These are phyloP conservation scores for Osmanthus fragrans DNA, from an alignment of 257 asterid genomes.

Conservation along the genomic window DNA sequence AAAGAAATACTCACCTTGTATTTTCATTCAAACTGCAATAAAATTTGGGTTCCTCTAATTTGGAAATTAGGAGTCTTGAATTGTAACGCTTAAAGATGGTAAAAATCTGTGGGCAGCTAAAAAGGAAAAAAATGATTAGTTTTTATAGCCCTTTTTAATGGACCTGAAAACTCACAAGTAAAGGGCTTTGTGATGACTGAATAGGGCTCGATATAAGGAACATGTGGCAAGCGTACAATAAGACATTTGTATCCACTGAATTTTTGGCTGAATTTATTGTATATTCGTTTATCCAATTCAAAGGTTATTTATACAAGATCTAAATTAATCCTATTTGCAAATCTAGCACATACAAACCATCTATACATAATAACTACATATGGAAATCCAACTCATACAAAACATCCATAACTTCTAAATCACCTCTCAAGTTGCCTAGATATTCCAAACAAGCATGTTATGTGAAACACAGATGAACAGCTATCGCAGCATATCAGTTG, in stretches of 20 bases:
- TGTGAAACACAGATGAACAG: too few species aligned
- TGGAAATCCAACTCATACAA: too few species aligned
- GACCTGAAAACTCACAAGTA: constrained; percentile 18
- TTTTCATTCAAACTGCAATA: constrained; percentile 22
- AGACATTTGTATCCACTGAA: background rate
- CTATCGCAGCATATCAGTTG: too few species aligned
- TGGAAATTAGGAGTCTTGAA: constrained; percentile 1
- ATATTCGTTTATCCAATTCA: too few species aligned
- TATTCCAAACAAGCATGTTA: too few species aligned
- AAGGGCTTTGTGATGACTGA: constrained; percentile 33
- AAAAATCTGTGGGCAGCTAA: constrained; percentile 5
- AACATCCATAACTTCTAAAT: too few species aligned
- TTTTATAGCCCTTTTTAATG: constrained; percentile 20
- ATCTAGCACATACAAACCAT: too few species aligned
- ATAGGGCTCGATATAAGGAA: constrained; percentile 28
- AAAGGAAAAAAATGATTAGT: constrained; percentile 8
- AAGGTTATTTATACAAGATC: too few species aligned
- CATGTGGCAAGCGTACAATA: constrained; percentile 33
- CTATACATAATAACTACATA: too few species aligned
- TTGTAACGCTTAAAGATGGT: background rate
- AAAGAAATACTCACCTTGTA: constrained; percentile 24
- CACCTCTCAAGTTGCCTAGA: too few species aligned
- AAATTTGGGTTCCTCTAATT: constrained; percentile 40
- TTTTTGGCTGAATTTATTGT: too few species aligned
- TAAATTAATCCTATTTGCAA: too few species aligned